Base-by-base conservation (phyloP, 257 asterid genomes). In the Salvia rosmarinus region DNA sequence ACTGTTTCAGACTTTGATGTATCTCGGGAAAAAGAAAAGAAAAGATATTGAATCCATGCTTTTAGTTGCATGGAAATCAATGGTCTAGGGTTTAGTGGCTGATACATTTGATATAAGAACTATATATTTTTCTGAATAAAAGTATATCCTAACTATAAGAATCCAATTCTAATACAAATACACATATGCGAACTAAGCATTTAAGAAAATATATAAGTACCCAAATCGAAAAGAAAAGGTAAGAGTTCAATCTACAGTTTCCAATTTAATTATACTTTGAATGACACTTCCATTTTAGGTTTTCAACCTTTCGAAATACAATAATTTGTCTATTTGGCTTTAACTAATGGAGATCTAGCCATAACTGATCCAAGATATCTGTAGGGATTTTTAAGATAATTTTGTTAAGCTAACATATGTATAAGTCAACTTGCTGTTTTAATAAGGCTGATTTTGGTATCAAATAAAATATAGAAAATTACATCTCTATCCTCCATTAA, bases 271-370 rank as follows among this genome's bases (percentile, higher is more conserved):
- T 46, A 56, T 34, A 35, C 3, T 60, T 19, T 35, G 35, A 10
- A 40, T 64, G 71, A 17, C 42, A 64, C 57, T 32, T 67, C 52
- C 39, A 63, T 40, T 61, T 35, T 10, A 23, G 14, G 69, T 21
- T 42, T n/a, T 43, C 54, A 23, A 42, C 6, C 13, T 62, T 64
- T 34, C 2, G 6, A 52, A 21, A 68, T 39, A 32, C 44, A 21
- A 25, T 64, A 35, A 51, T 50, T 7, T 19, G 17, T 25, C 16
- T 46, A 34, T 30, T n/a, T n/a, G n/a, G n/a, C n/a, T 66, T 49
- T 16, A 49, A 34, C 10, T 16, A 34, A 17, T 67, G 61, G 49
- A 49, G 13, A 58, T 28, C 12, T 28, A 30, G 51, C 50, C 32
- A 8, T 39, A 62, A 62, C 17, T 61, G 50, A 35, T 37, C 30